Evolutionary conservation across 768 basidiomycete species (phyloP), one percentile per base, ranked within the genome.

Genomic region (Rhizopogon vesiculosus): DNA sequence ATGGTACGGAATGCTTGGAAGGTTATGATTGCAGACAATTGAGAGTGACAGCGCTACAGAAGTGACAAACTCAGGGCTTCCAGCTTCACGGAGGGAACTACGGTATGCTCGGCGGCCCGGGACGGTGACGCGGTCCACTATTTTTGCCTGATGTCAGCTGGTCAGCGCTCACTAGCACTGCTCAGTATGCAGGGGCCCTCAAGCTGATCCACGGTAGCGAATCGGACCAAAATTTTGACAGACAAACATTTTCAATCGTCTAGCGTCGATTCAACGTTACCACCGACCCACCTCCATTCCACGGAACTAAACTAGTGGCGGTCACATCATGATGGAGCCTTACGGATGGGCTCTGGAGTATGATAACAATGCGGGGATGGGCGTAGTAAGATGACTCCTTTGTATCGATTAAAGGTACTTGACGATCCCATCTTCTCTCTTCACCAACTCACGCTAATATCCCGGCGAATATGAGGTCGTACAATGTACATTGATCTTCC

Each of bases 401-500:
- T 48, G 45, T 46, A n/a, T 19, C 19, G 19, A 48, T 31, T 48
- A 31, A 31, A 33, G 46, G 46, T 48, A 33, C 31, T 48, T 8
- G 18, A 13, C 31, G 13, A 35, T 48, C 46, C 7, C n/a, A 33
- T 48, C 45, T 33, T 46, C 12, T 46, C 31, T 31, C 45, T 46
- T 18, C 29, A 31, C 35, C 28, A 31, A 7, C n/a, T 46, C 31
- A 48, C 46, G 18, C 46, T 35, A 22, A 48, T 48, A 19, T 46
- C 33, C 45, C 45, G 41, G n/a, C 2, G 46, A 33, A 46, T 18
- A 46, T 19, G 46, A 33, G n/a, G 46, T 49, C 18, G 19, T 38
- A 38, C 48, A 43, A 53, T 42, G 63, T 56, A 64, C 68, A 61
- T 66, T 66, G 66, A 61, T 53, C 59, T 63, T 71, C 33, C 70